Evolutionary conservation across 106 monocot genomes (phyloP), one percentile per base, ranked within the genome.

Genomic region (Hemerocallis citrina): DNA sequence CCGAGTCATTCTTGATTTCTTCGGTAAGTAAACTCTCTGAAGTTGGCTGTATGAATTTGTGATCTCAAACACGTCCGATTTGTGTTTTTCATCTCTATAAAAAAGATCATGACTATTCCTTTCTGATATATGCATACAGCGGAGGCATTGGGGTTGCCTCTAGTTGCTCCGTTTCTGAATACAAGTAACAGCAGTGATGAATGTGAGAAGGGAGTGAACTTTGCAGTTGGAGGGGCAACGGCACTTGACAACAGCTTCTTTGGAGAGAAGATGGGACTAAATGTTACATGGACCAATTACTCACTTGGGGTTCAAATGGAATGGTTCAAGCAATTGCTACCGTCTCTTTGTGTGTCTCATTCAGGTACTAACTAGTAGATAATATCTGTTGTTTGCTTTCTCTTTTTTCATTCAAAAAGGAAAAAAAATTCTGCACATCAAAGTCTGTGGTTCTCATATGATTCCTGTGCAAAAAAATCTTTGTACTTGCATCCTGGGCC

Each of bases 141-240:
- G n/a, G n/a, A n/a, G n/a, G n/a, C n/a, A n/a, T n/a, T n/a, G n/a
- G n/a, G n/a, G n/a, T n/a, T n/a, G n/a, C n/a, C n/a, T n/a, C n/a
- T n/a, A n/a, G n/a, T n/a, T n/a, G n/a, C n/a, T n/a, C 71, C 80
- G 7, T 80, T 57, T 34, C 57, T 72, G 1, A 56, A n/a, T 0
- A 75, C 66, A 34, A 37, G 41, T 4, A 6, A 38, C 38, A 27
- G 11, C 8, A 45, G 55, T 3, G 52, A 49, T 32, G 61, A 49
- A 43, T 79, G 75, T 49, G 33, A 45, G 30, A 43, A 63, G 16
- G 82, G 87, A 10, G 82, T 66, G 17, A 87, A 82, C 69, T 82
- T 87, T 23, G 87, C 87, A 7, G 82, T 82, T 13, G 72, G 52
- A 4, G 87, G 87, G 12, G 81, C 87, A 15, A 79, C 87, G 15